phyloP scores from a whole-genome alignment of 768 basidiomycete genomes.

The Boletales sp. region DNA sequence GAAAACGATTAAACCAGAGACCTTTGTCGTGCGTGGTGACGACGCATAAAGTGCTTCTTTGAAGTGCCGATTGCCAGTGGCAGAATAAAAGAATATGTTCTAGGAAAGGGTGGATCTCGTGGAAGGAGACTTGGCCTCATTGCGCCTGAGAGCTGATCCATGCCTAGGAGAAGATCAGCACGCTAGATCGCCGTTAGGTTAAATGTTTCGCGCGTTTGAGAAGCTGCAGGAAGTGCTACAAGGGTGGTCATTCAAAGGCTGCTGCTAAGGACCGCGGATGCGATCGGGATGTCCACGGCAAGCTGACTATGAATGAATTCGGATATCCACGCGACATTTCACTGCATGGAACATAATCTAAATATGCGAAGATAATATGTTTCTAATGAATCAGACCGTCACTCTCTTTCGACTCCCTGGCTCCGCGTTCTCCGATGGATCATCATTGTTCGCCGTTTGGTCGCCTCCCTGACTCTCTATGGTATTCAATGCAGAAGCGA shows the following conservation, averaged over 20 bases:
- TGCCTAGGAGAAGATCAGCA: conserved; percentile 21
- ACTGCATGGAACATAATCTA: conserved; percentile 13
- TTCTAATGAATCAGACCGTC: conserved; percentile 39
- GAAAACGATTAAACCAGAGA: conserved; percentile 20
- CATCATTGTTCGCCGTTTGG: conserved; percentile 27
- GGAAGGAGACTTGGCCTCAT: conserved; percentile 13
- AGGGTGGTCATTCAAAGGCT: neutral
- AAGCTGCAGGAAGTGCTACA: too few species aligned
- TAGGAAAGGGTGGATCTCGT: conserved; percentile 13
- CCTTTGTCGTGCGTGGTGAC: conserved; percentile 27
- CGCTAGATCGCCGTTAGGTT: conserved; percentile 27
- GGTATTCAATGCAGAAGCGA: conserved; percentile 31
- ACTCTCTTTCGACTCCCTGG: conserved; percentile 48
- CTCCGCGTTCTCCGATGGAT: conserved; percentile 40
- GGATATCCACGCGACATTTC: conserved; percentile 16
- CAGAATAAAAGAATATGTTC: neutral
- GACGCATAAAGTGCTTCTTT: conserved; percentile 19
- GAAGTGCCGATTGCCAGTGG: neutral
- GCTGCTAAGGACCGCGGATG: conserved; percentile 14
- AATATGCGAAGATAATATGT: conserved; percentile 19
- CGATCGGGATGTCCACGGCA: conserved; percentile 14
- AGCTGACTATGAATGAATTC: conserved; percentile 5
- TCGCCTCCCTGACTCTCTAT: conserved; percentile 17
- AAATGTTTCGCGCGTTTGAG: conserved; percentile 17
- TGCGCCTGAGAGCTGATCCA: conserved; percentile 13